Percentiles rank a stretch among this genome's conserved stretches.
Evolutionary conservation across 192 early-diverging fungal species (phyloP).

Genomic region (Umbelopsis sp.): DNA sequence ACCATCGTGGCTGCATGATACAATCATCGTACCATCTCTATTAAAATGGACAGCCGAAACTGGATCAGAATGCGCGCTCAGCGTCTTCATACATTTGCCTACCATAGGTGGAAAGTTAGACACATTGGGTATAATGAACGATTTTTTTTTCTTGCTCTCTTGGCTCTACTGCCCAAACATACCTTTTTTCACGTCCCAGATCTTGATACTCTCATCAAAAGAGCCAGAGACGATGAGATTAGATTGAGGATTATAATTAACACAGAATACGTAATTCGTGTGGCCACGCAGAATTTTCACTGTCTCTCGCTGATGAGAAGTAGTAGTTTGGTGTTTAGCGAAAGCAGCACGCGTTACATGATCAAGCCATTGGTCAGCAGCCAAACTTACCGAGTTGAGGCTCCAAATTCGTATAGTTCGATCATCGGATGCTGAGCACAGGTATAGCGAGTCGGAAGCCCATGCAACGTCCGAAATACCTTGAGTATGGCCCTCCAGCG

Average conservation of each 20-base stretch:
- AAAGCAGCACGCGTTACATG: too few species aligned
- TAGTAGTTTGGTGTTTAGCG: conserved; percentile 8
- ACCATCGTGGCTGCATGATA: conserved; percentile 93
- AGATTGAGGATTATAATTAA: conserved; percentile 93
- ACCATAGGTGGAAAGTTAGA: conserved; percentile 6
- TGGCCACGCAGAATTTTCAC: conserved; percentile 87
- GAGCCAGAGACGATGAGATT: conserved; percentile 96
- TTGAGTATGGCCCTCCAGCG: conserved; percentile 85
- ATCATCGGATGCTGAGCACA: conserved; percentile 95
- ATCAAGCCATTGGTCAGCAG: too few species aligned
- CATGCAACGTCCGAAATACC: conserved; percentile 97
- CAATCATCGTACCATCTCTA: conserved; percentile 95
- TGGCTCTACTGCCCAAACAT: background rate
- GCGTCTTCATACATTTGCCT: conserved; percentile 88
- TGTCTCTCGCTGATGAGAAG: conserved; percentile 56
- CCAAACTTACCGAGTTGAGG: conserved; percentile 63
- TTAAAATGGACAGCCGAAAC: conserved; percentile 96
- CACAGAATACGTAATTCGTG: conserved; percentile 96
- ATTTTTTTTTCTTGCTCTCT: too few species aligned
- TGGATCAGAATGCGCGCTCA: conserved; percentile 96
- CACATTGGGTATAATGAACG: background rate
- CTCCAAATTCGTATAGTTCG: conserved; percentile 94
- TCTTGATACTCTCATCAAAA: conserved; percentile 95
- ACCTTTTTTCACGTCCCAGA: conserved; percentile 95
- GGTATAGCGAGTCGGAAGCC: conserved; percentile 86